A percentile compares a stretch with the other conserved stretches of the same genome.
These are phyloP conservation scores for Lipomyces yamanashiensis DNA, from an alignment of 805 yeast genomes.

Conservation along the genomic window DNA sequence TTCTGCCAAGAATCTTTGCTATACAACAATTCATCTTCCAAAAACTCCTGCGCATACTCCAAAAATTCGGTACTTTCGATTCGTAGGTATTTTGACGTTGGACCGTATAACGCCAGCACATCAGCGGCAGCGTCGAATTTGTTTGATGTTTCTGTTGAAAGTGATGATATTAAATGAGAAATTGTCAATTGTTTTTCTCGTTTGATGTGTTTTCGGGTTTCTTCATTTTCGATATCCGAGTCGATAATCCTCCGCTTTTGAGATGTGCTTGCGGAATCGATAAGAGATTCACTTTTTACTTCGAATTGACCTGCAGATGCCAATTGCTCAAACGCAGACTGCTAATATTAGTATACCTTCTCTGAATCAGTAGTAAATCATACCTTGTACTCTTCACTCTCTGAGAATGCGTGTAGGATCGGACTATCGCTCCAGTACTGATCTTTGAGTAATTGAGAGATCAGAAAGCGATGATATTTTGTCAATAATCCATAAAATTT, in stretches of 20 bases:
- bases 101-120: constrained; percentile 25
- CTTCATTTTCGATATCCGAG: not conserved
- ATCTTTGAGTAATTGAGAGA: constrained; percentile 21
- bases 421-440: constrained; percentile 17
- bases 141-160: not conserved
- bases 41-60: constrained; percentile 4
- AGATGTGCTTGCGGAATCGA: too few relatives aligned
- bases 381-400: constrained; percentile 19
- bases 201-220: not conserved
- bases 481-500: constrained; percentile 17
- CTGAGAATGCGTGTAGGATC: constrained; percentile 16
- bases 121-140: constrained; percentile 19
- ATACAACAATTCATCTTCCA: constrained; percentile 12
- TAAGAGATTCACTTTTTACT: too few relatives aligned
- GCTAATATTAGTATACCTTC: too few relatives aligned
- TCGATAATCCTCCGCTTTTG: not conserved
- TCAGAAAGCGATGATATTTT: constrained; percentile 21
- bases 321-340: too few relatives aligned
- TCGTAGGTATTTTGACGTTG: constrained; percentile 7
- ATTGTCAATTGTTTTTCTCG: not conserved
- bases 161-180: constrained; percentile 7
- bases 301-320: too few relatives aligned
- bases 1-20: constrained; percentile 14
- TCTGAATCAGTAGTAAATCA: not conserved
- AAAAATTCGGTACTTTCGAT: constrained; percentile 6